These are phyloP conservation scores for Musa acuminata DNA, from an alignment of 176 grass and related monocot species.

Conservation along the genomic window DNA sequence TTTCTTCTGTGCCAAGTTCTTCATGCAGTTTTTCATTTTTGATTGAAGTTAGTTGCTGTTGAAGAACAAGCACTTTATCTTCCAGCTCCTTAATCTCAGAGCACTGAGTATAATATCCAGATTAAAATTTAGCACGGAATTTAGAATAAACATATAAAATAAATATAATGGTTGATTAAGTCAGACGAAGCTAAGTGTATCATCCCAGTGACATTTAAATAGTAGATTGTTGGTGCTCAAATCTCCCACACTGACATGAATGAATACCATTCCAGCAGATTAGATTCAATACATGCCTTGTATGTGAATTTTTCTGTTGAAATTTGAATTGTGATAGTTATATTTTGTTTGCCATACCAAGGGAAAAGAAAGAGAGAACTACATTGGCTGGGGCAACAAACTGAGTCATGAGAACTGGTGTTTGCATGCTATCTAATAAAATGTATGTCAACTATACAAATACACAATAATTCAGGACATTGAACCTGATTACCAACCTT, in stretches of 20 bases:
- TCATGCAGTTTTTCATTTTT: conserved; percentile 33
- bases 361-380: not conserved
- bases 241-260: not conserved
- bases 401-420: no score
- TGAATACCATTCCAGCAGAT: no score
- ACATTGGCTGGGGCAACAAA: no score
- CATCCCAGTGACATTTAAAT: no score
- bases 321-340: not conserved
- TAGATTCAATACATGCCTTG: no score
- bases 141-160: no score
- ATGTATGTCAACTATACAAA: not conserved
- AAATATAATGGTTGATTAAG: no score
- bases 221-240: not conserved
- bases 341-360: not conserved
- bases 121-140: conserved; percentile 8
- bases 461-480: not conserved
- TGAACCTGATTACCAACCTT: conserved; percentile 32
- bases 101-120: conserved; percentile 37
- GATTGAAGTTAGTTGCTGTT: conserved; percentile 40
- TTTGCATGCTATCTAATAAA: not conserved
- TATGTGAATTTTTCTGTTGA: no score
- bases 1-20: conserved; percentile 30
- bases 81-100: conserved; percentile 58
- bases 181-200: no score
- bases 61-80: conserved; percentile 47